phyloP scores from a whole-genome alignment of 2,329 filamentous ascomycete genomes.

The Neobulgaria alba region DNA sequence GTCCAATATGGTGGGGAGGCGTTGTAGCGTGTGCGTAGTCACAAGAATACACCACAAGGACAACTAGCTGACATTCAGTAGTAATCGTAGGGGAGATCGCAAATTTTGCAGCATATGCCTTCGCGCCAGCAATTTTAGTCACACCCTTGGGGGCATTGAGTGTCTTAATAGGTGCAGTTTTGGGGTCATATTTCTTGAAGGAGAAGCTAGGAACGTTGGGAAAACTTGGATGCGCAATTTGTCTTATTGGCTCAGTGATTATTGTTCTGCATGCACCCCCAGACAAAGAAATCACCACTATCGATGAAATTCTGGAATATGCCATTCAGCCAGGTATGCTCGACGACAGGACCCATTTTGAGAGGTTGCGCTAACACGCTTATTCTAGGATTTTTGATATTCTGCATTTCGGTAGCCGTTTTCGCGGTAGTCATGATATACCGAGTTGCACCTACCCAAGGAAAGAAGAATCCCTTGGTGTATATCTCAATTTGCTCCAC shows the following conservation, averaged over 20 bases:
- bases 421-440: constrained; percentile 97
- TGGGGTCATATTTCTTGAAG: constrained; percentile 89
- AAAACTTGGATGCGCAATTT: constrained; percentile 91
- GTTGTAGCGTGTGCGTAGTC: constrained; percentile 69
- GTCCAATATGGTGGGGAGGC: constrained; percentile 95
- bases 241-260: constrained; percentile 89
- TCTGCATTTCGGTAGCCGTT: constrained; percentile 68
- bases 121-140: constrained; percentile 96
- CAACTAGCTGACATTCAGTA: constrained; percentile 33
- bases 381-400: constrained; percentile 72
- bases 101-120: constrained; percentile 97
- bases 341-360: not conserved
- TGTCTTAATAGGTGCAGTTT: constrained; percentile 87
- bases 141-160: constrained; percentile 90
- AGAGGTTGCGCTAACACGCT: not conserved
- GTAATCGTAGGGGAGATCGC: constrained; percentile 90
- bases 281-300: constrained; percentile 81
- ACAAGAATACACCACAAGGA: constrained; percentile 2
- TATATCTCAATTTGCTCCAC: constrained; percentile 98
- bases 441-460: constrained; percentile 77
- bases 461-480: constrained; percentile 91
- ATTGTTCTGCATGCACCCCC: constrained; percentile 96
- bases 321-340: constrained; percentile 79
- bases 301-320: constrained; percentile 85
- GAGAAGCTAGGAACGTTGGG: constrained; percentile 86